Conservation (phyloP, 768 basidiomycete genomes). For the Suillus occidentalis region DNA sequence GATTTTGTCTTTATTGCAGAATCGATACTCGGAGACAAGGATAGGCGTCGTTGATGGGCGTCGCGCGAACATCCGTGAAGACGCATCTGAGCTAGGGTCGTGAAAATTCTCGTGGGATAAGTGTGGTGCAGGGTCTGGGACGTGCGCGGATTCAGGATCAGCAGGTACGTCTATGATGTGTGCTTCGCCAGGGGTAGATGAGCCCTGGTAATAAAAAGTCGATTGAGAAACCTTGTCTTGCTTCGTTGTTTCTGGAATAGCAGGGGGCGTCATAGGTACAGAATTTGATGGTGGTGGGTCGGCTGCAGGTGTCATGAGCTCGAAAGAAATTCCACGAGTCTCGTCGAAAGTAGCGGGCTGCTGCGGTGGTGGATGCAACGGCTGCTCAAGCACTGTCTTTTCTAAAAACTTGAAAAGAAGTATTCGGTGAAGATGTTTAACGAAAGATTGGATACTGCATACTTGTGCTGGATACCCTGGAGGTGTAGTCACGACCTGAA, state of each 20-base stretch:
- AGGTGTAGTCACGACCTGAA: conserved; percentile 60
- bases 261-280: conserved; percentile 10
- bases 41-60: conserved; percentile 44
- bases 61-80: conserved; percentile 23
- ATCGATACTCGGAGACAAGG: conserved; percentile 63
- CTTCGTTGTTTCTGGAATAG: conserved; percentile 16
- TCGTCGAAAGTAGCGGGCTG: conserved; percentile 22
- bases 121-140: conserved; percentile 7
- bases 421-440: conserved; percentile 11
- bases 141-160: conserved; percentile 13
- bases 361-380: conserved; percentile 14
- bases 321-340: conserved; percentile 30
- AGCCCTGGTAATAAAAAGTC: conserved; percentile 8
- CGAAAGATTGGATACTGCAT: conserved; percentile 23
- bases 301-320: conserved; percentile 22
- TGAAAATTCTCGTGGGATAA: conserved; percentile 15
- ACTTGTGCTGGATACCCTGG: conserved; percentile 74
- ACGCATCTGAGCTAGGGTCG: conserved; percentile 9
- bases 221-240: conserved; percentile 15
- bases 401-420: conserved; percentile 22
- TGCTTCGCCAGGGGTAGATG: conserved; percentile 19
- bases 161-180: conserved; percentile 13
- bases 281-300: not conserved
- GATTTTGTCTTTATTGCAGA: conserved; percentile 61
- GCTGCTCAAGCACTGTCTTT: conserved; percentile 15